A percentile compares a stretch with the other conserved stretches of the same genome.
These are phyloP conservation scores for Apiotrichum sp. DNA, from an alignment of 1,284 basidiomycete species.

Conservation along the genomic window DNA sequence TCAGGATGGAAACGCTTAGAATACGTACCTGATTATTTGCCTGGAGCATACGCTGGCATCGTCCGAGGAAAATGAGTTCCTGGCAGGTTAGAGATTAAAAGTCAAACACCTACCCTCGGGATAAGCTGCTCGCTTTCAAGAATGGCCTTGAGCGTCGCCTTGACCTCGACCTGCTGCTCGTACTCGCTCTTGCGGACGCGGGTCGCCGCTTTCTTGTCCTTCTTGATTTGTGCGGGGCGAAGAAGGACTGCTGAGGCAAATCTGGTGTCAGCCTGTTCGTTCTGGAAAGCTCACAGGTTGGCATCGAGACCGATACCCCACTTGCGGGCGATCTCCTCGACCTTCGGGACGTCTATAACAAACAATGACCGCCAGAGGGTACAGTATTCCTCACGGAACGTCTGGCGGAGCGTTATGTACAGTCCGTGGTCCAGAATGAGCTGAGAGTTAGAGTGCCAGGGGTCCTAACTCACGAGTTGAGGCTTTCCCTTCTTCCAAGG, in stretches of 20 bases:
- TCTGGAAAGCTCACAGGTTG: slow-evolving; percentile 57
- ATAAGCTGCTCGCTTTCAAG: slow-evolving; percentile 51
- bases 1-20: slow-evolving; percentile 41
- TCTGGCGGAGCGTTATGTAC: slow-evolving; percentile 62
- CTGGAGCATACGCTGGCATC: slow-evolving; percentile 67
- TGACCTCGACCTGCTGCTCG: slow-evolving; percentile 50
- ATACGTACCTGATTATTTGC: slow-evolving; percentile 52
- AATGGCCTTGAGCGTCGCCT: slow-evolving; percentile 49
- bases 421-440: slow-evolving; percentile 78
- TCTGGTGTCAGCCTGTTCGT: slow-evolving; percentile 18
- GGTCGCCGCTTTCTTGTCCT: slow-evolving; percentile 24
- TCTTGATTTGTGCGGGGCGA: slow-evolving; percentile 40
- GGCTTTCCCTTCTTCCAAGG: slow-evolving; percentile 57
- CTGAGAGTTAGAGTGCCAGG: slow-evolving; percentile 15
- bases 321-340: slow-evolving; percentile 57
- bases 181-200: slow-evolving; percentile 32
- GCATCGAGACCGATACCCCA: slow-evolving; percentile 73
- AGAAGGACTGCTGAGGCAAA: slow-evolving; percentile 47
- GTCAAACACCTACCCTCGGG: slow-evolving; percentile 39
- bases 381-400: slow-evolving; percentile 67
- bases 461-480: slow-evolving; percentile 57
- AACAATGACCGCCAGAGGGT: slow-evolving; percentile 72
- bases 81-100: slow-evolving; percentile 39
- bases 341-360: slow-evolving; percentile 59
- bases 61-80: slow-evolving; percentile 71